phyloP scores from a whole-genome alignment of 371 early-diverging fungal species.

The Syncephalastrum racemosum region DNA sequence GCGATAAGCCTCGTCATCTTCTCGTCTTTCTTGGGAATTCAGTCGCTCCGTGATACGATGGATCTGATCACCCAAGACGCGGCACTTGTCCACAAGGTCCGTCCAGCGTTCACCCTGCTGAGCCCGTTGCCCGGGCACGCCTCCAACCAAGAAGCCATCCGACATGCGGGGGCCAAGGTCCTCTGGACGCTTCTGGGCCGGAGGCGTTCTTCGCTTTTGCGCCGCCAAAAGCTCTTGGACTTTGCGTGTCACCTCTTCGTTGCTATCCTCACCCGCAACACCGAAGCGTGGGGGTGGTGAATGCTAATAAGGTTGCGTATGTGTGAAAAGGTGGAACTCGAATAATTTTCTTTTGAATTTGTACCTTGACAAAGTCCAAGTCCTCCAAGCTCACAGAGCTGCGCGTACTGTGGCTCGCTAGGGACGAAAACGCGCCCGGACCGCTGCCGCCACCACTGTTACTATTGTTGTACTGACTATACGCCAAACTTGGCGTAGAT shows the following conservation, averaged over 20 bases:
- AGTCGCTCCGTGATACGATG: slow-evolving; percentile 7
- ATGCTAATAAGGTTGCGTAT: background rate
- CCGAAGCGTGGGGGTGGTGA: slow-evolving; percentile 12
- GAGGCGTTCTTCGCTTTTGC: background rate
- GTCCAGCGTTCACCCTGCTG: slow-evolving; percentile 7
- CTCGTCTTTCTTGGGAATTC: background rate
- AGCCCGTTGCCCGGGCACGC: background rate
- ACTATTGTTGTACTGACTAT: slow-evolving; percentile 13
- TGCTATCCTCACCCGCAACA: slow-evolving; percentile 1
- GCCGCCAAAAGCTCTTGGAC: slow-evolving; percentile 7
- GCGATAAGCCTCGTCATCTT: background rate
- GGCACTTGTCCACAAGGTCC: slow-evolving; percentile 18
- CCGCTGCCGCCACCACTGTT: background rate
- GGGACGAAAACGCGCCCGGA: slow-evolving; percentile 17
- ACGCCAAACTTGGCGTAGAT: slow-evolving; percentile 17
- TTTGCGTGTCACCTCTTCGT: slow-evolving; percentile 11
- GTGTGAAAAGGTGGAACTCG: background rate
- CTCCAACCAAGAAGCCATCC: background rate
- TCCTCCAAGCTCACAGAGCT: slow-evolving; percentile 33
- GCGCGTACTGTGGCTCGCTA: slow-evolving; percentile 28
- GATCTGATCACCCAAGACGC: slow-evolving; percentile 11
- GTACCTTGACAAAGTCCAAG: slow-evolving; percentile 23
- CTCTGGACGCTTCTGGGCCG: slow-evolving; percentile 4
- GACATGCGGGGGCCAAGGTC: slow-evolving; percentile 1
- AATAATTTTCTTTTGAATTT: background rate